These are phyloP conservation scores for Cadophora sp. DNA, from an alignment of 2,329 filamentous ascomycete genomes.

Conservation along the genomic window DNA sequence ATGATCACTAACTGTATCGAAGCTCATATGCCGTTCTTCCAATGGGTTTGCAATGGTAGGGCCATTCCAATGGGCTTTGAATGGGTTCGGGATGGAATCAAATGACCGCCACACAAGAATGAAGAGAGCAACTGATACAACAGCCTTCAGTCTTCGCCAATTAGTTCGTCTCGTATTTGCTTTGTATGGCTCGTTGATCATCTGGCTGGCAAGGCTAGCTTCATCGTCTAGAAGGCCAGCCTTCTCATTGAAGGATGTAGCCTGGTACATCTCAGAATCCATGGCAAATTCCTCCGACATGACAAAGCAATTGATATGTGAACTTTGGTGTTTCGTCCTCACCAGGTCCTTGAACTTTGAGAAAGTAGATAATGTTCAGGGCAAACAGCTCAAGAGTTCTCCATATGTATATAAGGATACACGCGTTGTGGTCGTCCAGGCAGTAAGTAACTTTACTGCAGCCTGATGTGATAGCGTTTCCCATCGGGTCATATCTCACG, in stretches of 20 bases:
- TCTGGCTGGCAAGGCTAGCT: not conserved
- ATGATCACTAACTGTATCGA: not conserved
- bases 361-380: not conserved
- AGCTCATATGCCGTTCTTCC: conserved; percentile 10
- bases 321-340: not conserved
- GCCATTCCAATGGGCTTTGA: not conserved
- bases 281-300: not conserved
- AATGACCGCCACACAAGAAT: conserved; percentile 11
- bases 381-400: not conserved
- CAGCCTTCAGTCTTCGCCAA: not conserved
- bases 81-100: not conserved
- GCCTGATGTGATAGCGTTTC: not conserved
- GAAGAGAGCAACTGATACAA: not conserved
- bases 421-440: not conserved
- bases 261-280: not conserved
- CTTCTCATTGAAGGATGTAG: conserved; percentile 7
- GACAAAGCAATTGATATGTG: too few relatives aligned
- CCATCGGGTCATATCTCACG: conserved; percentile 10
- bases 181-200: not conserved
- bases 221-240: conserved; percentile 8
- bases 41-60: not conserved
- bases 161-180: not conserved
- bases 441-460: not conserved
- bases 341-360: not conserved
- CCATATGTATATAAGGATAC: not conserved